Conservation (phyloP, 371 early-diverging fungal species). For the Haplosporangium sp. region DNA sequence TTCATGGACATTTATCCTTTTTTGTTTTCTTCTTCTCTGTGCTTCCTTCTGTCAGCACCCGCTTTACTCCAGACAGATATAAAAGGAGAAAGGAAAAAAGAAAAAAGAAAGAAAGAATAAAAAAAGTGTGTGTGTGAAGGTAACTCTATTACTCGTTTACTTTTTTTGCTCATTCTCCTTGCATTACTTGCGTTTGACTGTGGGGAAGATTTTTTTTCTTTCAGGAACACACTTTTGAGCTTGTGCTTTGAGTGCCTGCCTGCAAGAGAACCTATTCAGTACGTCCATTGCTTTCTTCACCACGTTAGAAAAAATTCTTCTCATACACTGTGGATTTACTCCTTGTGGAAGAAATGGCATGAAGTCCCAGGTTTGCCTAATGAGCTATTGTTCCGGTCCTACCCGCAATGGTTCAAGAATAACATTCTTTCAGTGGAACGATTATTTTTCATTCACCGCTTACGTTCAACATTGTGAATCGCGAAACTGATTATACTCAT, state of each 20-base stretch:
- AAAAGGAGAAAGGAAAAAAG: not conserved
- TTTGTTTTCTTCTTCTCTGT: conserved; percentile 2
- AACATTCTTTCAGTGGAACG: not conserved
- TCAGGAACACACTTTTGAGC: conserved; percentile 1
- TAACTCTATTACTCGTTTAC: not conserved
- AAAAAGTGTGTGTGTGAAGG: not conserved
- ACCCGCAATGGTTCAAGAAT: conserved; percentile 4
- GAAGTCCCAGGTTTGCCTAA: not conserved
- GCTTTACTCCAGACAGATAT: conserved; percentile 5
- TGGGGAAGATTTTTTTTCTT: conserved; percentile 2
- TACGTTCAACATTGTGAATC: not conserved
- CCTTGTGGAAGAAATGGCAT: not conserved
- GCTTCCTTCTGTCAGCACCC: conserved; percentile 1
- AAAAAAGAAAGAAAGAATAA: not conserved
- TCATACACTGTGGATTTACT: not conserved
- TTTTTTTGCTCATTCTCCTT: not conserved
- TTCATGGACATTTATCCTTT: conserved; percentile 1
- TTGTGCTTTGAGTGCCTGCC: not conserved
- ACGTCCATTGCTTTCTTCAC: not conserved
- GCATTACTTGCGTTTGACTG: not conserved
- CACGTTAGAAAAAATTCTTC: not conserved
- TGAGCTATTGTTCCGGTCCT: not conserved
- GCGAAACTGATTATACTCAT: not conserved
- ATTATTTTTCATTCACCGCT: not conserved
- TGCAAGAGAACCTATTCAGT: not conserved